A percentile compares a stretch with the other conserved stretches of the same genome.
phyloP scores from a whole-genome alignment of 2,329 filamentous ascomycete genomes.

The Talaromyces pinophilus region DNA sequence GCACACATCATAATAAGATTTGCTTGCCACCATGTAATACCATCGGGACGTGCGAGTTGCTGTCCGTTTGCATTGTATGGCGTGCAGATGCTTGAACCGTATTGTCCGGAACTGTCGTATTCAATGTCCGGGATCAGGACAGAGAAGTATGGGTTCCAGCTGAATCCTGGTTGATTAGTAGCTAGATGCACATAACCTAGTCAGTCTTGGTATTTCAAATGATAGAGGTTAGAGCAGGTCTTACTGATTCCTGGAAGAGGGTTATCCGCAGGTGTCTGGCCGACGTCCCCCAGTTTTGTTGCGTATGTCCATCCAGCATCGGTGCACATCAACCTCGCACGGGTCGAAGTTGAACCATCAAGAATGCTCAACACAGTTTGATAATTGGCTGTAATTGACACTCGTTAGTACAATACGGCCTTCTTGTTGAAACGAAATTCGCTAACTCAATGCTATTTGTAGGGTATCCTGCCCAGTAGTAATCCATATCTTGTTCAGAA shows the following conservation, averaged over 20 bases:
- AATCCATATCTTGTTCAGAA: conserved; percentile 4
- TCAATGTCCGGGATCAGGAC: not conserved
- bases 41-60: not conserved
- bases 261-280: not conserved
- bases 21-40: conserved; percentile 9
- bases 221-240: not conserved
- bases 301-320: conserved; percentile 6
- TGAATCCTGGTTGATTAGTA: not conserved
- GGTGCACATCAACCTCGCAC: conserved; percentile 1
- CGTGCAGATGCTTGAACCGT: not conserved
- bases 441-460: not conserved
- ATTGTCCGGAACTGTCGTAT: not conserved
- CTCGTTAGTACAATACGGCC: not conserved
- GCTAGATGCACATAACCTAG: not conserved
- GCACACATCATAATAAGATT: conserved; percentile 5
- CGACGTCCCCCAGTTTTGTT: not conserved
- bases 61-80: not conserved
- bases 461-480: not conserved
- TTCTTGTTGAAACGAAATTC: no score
- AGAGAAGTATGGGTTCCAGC: conserved; percentile 2
- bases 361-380: not conserved
- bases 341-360: conserved; percentile 2
- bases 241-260: conserved; percentile 4
- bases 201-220: not conserved
- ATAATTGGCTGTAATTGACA: not conserved